A percentile compares a stretch with the other conserved stretches of the same genome.
phyloP scores from a whole-genome alignment of 2,329 filamentous ascomycete species.

The Apiospora hydei region DNA sequence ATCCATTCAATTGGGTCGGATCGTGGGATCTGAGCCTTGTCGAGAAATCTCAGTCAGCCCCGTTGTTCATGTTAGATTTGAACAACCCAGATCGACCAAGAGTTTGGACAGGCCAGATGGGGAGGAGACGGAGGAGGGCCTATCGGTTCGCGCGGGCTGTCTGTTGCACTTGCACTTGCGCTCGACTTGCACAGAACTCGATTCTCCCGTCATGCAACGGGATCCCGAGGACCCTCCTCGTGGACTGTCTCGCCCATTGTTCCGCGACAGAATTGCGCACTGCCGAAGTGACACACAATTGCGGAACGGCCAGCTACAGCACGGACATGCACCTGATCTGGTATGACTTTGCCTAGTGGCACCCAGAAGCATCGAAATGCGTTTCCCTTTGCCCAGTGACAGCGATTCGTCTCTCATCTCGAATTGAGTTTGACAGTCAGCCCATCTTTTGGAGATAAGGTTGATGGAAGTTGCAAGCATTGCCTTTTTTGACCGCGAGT shows the following conservation, averaged over 20 bases:
- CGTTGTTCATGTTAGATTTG: not conserved
- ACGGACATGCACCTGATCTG: constrained; percentile 23
- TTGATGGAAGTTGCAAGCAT: not conserved
- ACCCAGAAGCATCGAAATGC: not conserved
- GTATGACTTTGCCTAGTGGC: not conserved
- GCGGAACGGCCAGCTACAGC: constrained; percentile 18
- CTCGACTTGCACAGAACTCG: not conserved
- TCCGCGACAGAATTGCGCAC: not conserved
- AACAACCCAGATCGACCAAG: not conserved
- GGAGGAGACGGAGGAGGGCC: not conserved
- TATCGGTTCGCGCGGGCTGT: not conserved
- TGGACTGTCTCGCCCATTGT: not conserved
- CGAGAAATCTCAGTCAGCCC: not conserved
- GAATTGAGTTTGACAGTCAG: constrained; percentile 6
- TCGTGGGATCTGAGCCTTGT: not conserved
- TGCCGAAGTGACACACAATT: not conserved
- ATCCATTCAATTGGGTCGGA: constrained; percentile 15
- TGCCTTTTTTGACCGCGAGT: constrained; percentile 2
- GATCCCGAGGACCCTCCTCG: too few relatives aligned
- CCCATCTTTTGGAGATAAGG: not conserved
- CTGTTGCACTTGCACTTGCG: not conserved
- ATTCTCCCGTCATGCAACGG: not conserved
- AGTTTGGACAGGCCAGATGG: not conserved
- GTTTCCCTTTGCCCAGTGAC: not conserved
- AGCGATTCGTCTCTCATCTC: not conserved